These are phyloP conservation scores for Boletus rufocinnamomeus DNA, from an alignment of 768 basidiomycete genomes.

Conservation along the genomic window DNA sequence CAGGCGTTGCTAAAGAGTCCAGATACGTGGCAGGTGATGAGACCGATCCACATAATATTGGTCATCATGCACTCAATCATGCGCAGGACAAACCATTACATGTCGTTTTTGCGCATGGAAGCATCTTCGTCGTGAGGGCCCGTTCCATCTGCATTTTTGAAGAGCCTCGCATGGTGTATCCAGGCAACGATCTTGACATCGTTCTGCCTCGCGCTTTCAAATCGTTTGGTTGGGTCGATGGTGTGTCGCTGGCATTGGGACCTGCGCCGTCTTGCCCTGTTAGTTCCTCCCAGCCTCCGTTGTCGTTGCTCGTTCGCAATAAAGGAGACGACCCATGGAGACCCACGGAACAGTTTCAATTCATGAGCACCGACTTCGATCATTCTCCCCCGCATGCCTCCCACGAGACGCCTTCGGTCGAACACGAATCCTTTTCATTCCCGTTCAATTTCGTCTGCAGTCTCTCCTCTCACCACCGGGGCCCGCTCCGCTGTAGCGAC, in stretches of 20 bases:
- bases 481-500: slow-evolving; percentile 54
- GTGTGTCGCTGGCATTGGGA: slow-evolving; percentile 43
- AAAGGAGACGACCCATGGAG: slow-evolving; percentile 66
- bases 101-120: slow-evolving; percentile 47
- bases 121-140: slow-evolving; percentile 59
- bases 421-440: slow-evolving; percentile 38
- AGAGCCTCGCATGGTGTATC: slow-evolving; percentile 41
- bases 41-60: neutral
- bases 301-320: slow-evolving; percentile 57
- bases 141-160: slow-evolving; percentile 59
- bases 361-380: slow-evolving; percentile 45
- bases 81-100: slow-evolving; percentile 53
- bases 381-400: neutral
- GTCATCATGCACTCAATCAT: slow-evolving; percentile 11
- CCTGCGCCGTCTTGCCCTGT: neutral
- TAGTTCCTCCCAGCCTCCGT: slow-evolving; percentile 11
- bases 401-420: slow-evolving; percentile 20
- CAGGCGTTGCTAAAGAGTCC: slow-evolving; percentile 49
- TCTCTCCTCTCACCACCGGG: slow-evolving; percentile 41
- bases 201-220: slow-evolving; percentile 40
- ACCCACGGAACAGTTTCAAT: slow-evolving; percentile 46
- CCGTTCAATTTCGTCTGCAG: slow-evolving; percentile 47
- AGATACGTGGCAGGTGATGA: slow-evolving; percentile 34
- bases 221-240: slow-evolving; percentile 71
- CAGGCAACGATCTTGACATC: slow-evolving; percentile 15